phyloP scores from a whole-genome alignment of 208 protist species.

The Blastocrithidia nonstop region DNA sequence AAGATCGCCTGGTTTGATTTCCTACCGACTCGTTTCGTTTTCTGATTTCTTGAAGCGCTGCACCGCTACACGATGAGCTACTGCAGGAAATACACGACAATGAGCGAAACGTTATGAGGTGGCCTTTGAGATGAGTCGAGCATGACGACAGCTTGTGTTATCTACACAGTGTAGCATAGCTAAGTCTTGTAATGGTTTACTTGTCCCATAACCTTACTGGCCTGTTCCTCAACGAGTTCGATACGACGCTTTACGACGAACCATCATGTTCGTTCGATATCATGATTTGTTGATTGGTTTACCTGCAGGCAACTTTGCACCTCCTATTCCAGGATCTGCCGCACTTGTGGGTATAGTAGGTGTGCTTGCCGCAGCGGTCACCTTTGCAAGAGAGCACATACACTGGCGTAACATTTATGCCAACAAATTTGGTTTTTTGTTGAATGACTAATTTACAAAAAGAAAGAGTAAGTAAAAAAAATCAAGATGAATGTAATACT shows the following conservation, averaged over 20 bases:
- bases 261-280: constrained; percentile 78
- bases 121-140: constrained; percentile 74
- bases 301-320: constrained; percentile 72
- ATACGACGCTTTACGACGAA: constrained; percentile 72
- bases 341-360: too few relatives aligned
- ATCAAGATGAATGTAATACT: too few relatives aligned
- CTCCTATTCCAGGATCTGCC: too few relatives aligned
- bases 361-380: constrained; percentile 69
- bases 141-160: constrained; percentile 88
- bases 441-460: too few relatives aligned
- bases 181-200: constrained; percentile 75
- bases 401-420: constrained; percentile 18
- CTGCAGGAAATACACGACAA: constrained; percentile 75
- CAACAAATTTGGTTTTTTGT: not conserved
- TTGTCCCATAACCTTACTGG: constrained; percentile 59
- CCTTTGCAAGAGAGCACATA: constrained; percentile 28
- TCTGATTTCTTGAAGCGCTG: constrained; percentile 75
- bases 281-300: constrained; percentile 72
- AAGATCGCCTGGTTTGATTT: constrained; percentile 76
- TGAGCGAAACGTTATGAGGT: constrained; percentile 81
- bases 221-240: constrained; percentile 76
- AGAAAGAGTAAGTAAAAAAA: too few relatives aligned
- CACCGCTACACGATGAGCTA: constrained; percentile 78
- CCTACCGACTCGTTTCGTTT: constrained; percentile 46
- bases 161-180: constrained; percentile 87